Conservation (phyloP, 1,139 yeast species). For the Hyphopichia wangnamkhiaoensis region DNA sequence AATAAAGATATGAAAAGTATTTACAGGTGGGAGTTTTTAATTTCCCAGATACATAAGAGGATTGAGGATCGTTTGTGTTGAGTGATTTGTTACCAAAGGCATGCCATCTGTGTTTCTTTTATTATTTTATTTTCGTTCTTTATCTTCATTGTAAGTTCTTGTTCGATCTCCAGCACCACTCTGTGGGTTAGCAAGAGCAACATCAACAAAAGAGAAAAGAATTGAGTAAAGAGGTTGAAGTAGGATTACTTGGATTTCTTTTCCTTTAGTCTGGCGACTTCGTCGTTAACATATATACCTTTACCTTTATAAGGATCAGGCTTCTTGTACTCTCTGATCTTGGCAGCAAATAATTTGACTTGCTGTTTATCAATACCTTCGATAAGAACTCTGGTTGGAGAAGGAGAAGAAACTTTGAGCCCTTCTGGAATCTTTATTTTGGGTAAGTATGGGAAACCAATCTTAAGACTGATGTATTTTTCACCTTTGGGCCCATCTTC, state of each 20-base stretch:
- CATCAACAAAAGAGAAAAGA: neutral
- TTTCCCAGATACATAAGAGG: no score
- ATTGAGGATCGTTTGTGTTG: no score
- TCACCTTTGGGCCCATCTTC: slow-evolving; percentile 56
- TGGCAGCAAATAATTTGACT: slow-evolving; percentile 86
- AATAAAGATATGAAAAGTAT: no score
- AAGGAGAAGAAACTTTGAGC: slow-evolving; percentile 71
- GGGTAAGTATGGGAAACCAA: slow-evolving; percentile 72
- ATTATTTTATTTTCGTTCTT: neutral
- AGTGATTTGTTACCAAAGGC: no score
- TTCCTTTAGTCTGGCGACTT: slow-evolving; percentile 86
- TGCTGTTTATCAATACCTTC: slow-evolving; percentile 90
- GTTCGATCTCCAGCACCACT: no score
- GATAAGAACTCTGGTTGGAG: slow-evolving; percentile 82
- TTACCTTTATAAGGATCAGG: slow-evolving; percentile 99
- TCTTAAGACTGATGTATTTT: slow-evolving; percentile 68
- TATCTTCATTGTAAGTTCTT: neutral
- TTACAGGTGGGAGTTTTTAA: no score
- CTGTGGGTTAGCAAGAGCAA: neutral
- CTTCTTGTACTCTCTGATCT: slow-evolving; percentile 80
- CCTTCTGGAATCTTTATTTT: slow-evolving; percentile 78
- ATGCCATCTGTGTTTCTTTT: neutral
- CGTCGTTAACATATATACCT: slow-evolving; percentile 91
- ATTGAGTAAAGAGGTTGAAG: neutral
- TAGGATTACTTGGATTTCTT: slow-evolving; percentile 77